These are phyloP conservation scores for Alternaria alternata DNA, from an alignment of 2,329 filamentous ascomycete species.

Conservation along the genomic window DNA sequence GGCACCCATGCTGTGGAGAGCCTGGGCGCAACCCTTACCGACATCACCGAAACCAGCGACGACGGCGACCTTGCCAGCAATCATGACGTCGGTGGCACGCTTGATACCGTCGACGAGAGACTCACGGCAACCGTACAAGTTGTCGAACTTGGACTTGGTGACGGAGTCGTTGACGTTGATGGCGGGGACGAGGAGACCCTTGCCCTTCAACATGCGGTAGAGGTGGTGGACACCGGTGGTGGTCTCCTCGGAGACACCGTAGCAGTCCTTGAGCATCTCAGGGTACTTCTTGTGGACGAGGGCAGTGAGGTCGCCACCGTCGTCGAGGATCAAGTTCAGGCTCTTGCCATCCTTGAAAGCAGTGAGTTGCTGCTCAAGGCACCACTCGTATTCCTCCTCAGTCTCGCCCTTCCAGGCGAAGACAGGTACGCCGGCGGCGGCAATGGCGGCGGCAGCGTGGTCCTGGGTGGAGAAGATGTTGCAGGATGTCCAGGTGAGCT, in stretches of 20 bases:
- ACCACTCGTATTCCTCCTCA: slow-evolving; percentile 99
- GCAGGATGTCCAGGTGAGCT: slow-evolving; percentile 99
- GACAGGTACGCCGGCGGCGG: slow-evolving; percentile 89
- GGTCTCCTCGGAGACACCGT: slow-evolving; percentile 98
- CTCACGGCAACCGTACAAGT: slow-evolving; percentile 99
- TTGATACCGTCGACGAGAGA: slow-evolving; percentile 99
- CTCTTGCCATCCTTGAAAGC: slow-evolving; percentile 97
- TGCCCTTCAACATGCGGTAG: slow-evolving; percentile 89
- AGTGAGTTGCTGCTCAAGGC: slow-evolving; percentile 95
- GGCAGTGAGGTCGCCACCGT: slow-evolving; percentile 95
- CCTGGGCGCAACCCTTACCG: slow-evolving; percentile 97
- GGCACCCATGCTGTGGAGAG: slow-evolving; percentile 96
- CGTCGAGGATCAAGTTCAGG: slow-evolving; percentile 98
- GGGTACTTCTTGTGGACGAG: slow-evolving; percentile 99
- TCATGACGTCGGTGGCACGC: slow-evolving; percentile 99
- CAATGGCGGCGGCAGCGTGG: slow-evolving; percentile 97
- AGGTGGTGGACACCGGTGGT: slow-evolving; percentile 99
- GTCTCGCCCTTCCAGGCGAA: slow-evolving; percentile 90
- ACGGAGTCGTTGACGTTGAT: slow-evolving; percentile 99
- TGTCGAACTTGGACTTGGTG: slow-evolving; percentile 99
- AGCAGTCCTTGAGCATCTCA: slow-evolving; percentile 98
- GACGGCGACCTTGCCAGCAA: slow-evolving; percentile 97
- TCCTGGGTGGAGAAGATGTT: slow-evolving; percentile 99
- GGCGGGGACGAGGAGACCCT: slow-evolving; percentile 84
- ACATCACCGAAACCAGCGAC: slow-evolving; percentile 99